Conservation (phyloP, 2,329 filamentous ascomycete genomes). For the Hysterium pulicare region DNA sequence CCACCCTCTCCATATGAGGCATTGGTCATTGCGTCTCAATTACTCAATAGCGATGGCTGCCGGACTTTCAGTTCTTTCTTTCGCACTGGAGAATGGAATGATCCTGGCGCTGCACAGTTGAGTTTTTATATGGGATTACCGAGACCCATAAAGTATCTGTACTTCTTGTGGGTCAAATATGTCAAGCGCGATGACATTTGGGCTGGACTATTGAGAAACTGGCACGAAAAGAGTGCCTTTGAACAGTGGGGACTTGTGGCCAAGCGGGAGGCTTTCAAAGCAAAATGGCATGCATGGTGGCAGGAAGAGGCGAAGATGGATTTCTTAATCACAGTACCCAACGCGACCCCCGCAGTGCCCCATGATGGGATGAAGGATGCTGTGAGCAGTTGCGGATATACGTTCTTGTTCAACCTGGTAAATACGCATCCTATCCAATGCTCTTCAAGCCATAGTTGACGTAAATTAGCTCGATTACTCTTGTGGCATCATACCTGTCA, state of each 20-base stretch:
- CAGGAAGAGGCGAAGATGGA: constrained; percentile 64
- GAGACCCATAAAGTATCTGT: constrained; percentile 72
- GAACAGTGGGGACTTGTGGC: constrained; percentile 82
- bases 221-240: constrained; percentile 68
- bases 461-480: constrained; percentile 84
- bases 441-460: too few species aligned
- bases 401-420: constrained; percentile 86
- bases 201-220: constrained; percentile 72
- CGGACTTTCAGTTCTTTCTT: constrained; percentile 75
- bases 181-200: constrained; percentile 71
- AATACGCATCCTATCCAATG: constrained; percentile 26
- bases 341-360: constrained; percentile 84
- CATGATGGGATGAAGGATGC: constrained; percentile 84
- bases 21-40: constrained; percentile 70
- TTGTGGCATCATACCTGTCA: constrained; percentile 77
- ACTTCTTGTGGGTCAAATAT: constrained; percentile 88
- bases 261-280: constrained; percentile 73
- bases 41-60: constrained; percentile 83
- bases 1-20: constrained; percentile 70
- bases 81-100: constrained; percentile 73
- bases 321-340: constrained; percentile 77
- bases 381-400: constrained; percentile 85
- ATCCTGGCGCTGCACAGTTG: constrained; percentile 73
- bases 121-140: constrained; percentile 70
- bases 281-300: constrained; percentile 84